Conservation (phyloP, 805 yeast species). For the Kluyveromyces starmeri region DNA sequence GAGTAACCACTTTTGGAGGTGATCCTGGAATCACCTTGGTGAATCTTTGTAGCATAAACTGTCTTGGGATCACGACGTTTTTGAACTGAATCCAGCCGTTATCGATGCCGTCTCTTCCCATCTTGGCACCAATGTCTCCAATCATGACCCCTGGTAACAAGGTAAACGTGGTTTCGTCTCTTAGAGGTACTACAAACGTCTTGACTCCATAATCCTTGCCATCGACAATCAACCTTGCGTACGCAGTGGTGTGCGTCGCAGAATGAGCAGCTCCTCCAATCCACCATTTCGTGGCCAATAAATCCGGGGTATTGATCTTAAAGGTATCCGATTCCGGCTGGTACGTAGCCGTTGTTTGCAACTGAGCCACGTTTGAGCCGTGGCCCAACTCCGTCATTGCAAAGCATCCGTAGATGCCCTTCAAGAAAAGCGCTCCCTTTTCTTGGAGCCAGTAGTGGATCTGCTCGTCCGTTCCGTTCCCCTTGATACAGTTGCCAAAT, state of each 20-base stretch:
- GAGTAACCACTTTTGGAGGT: constrained; percentile 27
- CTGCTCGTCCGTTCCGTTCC: constrained; percentile 83
- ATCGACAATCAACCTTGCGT: constrained; percentile 72
- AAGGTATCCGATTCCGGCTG: constrained; percentile 58
- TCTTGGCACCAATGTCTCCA: constrained; percentile 91
- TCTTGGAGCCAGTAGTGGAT: constrained; percentile 71
- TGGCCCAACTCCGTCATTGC: constrained; percentile 92
- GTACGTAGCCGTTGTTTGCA: constrained; percentile 87
- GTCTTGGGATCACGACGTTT: constrained; percentile 74
- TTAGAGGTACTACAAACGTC: constrained; percentile 82
- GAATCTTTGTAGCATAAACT: constrained; percentile 73
- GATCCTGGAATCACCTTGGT: constrained; percentile 62
- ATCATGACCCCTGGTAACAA: constrained; percentile 70
- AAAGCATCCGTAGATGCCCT: constrained; percentile 75
- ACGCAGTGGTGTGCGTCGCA: constrained; percentile 78
- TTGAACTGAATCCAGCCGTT: constrained; percentile 95
- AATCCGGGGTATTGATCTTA: constrained; percentile 73
- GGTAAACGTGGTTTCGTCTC: constrained; percentile 60
- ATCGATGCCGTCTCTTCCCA: constrained; percentile 95
- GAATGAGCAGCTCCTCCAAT: constrained; percentile 97
- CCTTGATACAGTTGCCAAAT: constrained; percentile 71
- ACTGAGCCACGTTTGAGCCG: constrained; percentile 88
- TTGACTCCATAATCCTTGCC: constrained; percentile 89
- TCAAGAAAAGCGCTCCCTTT: constrained; percentile 51
- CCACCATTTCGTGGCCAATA: constrained; percentile 98